Conservation (phyloP, 1,139 yeast species). For the Magnusiomyces clavatus region DNA sequence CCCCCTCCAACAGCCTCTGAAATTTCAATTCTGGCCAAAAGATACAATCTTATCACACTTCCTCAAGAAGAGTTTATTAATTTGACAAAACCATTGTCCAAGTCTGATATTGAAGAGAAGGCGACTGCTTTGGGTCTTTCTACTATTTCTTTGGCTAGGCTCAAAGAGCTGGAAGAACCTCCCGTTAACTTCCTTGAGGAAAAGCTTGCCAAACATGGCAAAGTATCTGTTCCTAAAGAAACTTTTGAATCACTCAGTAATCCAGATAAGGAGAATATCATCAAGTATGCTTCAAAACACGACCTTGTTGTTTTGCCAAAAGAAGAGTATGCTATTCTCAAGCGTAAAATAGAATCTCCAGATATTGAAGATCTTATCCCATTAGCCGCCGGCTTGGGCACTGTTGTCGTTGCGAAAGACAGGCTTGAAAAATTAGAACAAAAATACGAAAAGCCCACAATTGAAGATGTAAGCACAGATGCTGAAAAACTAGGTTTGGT, state of each 20-base stretch:
- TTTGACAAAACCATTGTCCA: constrained; percentile 20
- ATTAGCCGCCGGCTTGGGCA: constrained; percentile 32
- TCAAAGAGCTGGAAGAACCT: constrained; percentile 4
- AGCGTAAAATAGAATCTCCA: constrained; percentile 17
- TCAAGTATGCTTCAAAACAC: constrained; percentile 18
- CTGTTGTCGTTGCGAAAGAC: constrained; percentile 29
- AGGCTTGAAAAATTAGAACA: constrained; percentile 13
- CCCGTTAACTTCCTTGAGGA: neutral
- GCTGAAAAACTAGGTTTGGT: constrained; percentile 27
- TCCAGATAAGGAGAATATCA: constrained; percentile 14
- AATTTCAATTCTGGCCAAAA: constrained; percentile 20
- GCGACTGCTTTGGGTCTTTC: constrained; percentile 17
- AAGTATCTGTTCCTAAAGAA: constrained; percentile 17
- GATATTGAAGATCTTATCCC: constrained; percentile 22
- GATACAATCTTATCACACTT: constrained; percentile 26
- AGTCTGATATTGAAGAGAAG: constrained; percentile 21
- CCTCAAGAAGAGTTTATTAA: constrained; percentile 17
- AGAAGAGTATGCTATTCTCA: constrained; percentile 20
- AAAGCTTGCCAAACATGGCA: neutral
- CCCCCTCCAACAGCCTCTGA: constrained; percentile 17
- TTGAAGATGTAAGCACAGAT: constrained; percentile 19
- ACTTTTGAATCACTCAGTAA: constrained; percentile 23
- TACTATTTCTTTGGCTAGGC: constrained; percentile 25
- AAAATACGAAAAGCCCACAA: constrained; percentile 14
- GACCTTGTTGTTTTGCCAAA: constrained; percentile 28